Evolutionary conservation across 768 basidiomycete genomes (phyloP).

Genomic region (Chlorophyllum brunneum): DNA sequence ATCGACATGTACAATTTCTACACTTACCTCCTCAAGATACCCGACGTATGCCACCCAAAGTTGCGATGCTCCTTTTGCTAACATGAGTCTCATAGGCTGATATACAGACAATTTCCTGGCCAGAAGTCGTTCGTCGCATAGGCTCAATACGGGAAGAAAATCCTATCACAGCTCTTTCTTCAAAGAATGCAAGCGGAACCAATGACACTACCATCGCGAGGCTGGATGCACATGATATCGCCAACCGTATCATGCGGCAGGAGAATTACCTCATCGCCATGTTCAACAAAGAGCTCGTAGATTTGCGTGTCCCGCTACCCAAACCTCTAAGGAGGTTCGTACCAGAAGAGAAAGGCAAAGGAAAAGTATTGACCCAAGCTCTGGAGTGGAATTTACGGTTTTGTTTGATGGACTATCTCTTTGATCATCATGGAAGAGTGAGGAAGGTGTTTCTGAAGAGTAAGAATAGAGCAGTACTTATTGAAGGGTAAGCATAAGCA

Average conservation of each 20-base stretch:
- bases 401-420: constrained; percentile 93
- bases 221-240: constrained; percentile 96
- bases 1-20: constrained; percentile 96
- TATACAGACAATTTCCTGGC: constrained; percentile 97
- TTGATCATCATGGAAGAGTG: constrained; percentile 86
- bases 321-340: constrained; percentile 47
- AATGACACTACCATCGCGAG: constrained; percentile 74
- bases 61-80: neutral
- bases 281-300: constrained; percentile 94
- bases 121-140: constrained; percentile 88
- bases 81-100: constrained; percentile 60
- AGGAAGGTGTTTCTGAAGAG: constrained; percentile 88
- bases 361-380: constrained; percentile 80
- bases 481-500: constrained; percentile 75
- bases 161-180: constrained; percentile 84
- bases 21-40: constrained; percentile 88
- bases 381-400: constrained; percentile 97
- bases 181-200: constrained; percentile 42
- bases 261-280: constrained; percentile 98
- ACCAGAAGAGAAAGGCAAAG: constrained; percentile 55
- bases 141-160: constrained; percentile 89
- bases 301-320: constrained; percentile 83
- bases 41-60: constrained; percentile 60
- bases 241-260: constrained; percentile 95
- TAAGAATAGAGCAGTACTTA: constrained; percentile 70